Percentiles rank a stretch among this genome's conserved stretches.
Conservation (phyloP, 2,329 filamentous ascomycete genomes). For the Sordariomycetes sp. region DNA sequence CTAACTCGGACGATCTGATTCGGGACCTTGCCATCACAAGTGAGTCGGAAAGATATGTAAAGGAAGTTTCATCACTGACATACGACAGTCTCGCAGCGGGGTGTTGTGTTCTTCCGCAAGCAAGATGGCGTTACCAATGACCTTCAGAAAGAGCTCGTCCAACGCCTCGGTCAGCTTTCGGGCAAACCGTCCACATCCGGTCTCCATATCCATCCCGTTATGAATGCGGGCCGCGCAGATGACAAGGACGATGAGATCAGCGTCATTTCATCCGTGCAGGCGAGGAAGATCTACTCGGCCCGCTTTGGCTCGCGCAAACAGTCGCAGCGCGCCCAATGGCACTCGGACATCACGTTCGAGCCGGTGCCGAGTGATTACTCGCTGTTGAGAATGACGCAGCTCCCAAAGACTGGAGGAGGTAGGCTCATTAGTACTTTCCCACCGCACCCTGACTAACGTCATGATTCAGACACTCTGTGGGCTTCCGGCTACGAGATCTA, state of each 20-base stretch:
- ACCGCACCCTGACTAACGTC: not conserved
- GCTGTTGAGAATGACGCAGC: slow-evolving; percentile 40
- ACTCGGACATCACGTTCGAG: slow-evolving; percentile 59
- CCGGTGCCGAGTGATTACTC: slow-evolving; percentile 55
- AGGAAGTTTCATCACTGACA: not conserved
- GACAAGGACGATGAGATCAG: slow-evolving; percentile 52
- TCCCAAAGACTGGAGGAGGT: slow-evolving; percentile 46
- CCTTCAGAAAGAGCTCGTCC: slow-evolving; percentile 56
- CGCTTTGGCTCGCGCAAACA: slow-evolving; percentile 28
- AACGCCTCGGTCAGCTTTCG: slow-evolving; percentile 48
- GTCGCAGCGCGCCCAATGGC: slow-evolving; percentile 38
- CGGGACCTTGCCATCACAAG: slow-evolving; percentile 60
- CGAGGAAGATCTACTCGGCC: slow-evolving; percentile 37
- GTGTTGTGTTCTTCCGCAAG: slow-evolving; percentile 61
- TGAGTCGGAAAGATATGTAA: slow-evolving; percentile 21
- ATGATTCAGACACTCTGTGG: slow-evolving; percentile 47
- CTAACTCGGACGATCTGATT: slow-evolving; percentile 54
- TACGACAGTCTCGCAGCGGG: slow-evolving; percentile 50
- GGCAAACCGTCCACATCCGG: slow-evolving; percentile 46
- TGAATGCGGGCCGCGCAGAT: slow-evolving; percentile 40
- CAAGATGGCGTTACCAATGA: slow-evolving; percentile 53
- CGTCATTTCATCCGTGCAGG: slow-evolving; percentile 50
- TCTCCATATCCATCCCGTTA: slow-evolving; percentile 52
- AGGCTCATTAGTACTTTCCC: slow-evolving; percentile 11
- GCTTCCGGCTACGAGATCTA: slow-evolving; percentile 60